Evolutionary conservation across 176 grass and related monocot species (phyloP), one percentile per base, ranked within the genome.

Genomic region (Alloteropsis semialata): DNA sequence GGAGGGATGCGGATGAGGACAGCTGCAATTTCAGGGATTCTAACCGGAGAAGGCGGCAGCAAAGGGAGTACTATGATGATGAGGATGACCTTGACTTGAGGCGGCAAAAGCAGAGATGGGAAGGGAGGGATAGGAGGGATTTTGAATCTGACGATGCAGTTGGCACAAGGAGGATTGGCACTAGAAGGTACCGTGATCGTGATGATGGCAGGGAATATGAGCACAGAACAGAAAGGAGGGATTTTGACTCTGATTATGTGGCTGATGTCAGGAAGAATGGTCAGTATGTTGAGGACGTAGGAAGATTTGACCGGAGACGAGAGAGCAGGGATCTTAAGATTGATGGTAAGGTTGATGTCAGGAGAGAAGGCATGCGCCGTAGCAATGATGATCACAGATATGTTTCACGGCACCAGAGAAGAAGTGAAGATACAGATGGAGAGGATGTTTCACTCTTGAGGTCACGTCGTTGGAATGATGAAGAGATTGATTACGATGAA

Each of bases 31-130:
- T 81, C 70, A 61, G 63, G 50, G 71, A 82, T 78, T 94, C 79
- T 72, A 27, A 89, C 28, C 45, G 18, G 77, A 86, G 86, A 49
- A 73, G 64, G 34, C 48, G 57, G 72, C 57, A 69, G 39, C 83
- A 76, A 38, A 68, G 58, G 55, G 88, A 86, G 57, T 79, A 87
- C 84, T 41, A 74, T 76, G 75, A 94, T 18, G 64, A 81, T 1
- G 80, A 85, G 41, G 83, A 94, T 62, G 72, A 86, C 51, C 37
- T 74, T 86, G 53, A 78, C 74, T 63, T 45, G 11, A 55, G 76
- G 82, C 69, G 54, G 63, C 53, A 44, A 75, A 85, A 61, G 37
- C 61, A 83, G 22, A 65, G 79, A 69, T 58, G 54, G 44, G 68
- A 75, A 71, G 75, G 69, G 30, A 75, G 76, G 36, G 49, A 60